These are phyloP conservation scores for Diplodia seriata DNA, from an alignment of 2,329 filamentous ascomycete species.

Conservation along the genomic window DNA sequence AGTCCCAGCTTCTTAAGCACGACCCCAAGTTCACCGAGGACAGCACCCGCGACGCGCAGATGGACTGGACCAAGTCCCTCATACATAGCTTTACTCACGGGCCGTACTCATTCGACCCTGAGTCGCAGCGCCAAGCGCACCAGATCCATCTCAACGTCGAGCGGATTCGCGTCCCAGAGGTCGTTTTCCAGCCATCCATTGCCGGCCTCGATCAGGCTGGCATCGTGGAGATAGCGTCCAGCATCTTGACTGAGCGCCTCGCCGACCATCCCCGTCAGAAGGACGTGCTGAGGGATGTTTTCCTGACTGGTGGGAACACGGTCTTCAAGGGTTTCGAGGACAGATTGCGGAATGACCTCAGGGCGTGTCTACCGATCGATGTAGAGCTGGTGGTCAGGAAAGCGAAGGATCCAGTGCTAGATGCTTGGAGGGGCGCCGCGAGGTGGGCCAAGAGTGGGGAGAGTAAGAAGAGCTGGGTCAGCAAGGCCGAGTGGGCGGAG, in stretches of 20 bases:
- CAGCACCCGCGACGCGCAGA: slow-evolving; percentile 88
- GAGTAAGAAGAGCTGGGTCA: slow-evolving; percentile 72
- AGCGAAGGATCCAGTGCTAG: slow-evolving; percentile 77
- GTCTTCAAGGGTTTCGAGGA: slow-evolving; percentile 88
- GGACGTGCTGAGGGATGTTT: slow-evolving; percentile 82
- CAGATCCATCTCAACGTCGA: slow-evolving; percentile 97
- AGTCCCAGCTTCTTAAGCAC: slow-evolving; percentile 83
- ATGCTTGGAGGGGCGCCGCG: slow-evolving; percentile 94
- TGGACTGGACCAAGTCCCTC: slow-evolving; percentile 92
- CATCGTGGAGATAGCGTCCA: slow-evolving; percentile 87
- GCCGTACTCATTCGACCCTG: slow-evolving; percentile 81
- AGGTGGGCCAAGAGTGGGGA: slow-evolving; percentile 73
- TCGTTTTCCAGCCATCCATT: slow-evolving; percentile 90
- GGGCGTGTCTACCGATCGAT: slow-evolving; percentile 73
- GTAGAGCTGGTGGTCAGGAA: slow-evolving; percentile 72
- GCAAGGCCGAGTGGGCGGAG: slow-evolving; percentile 83
- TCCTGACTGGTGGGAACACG: slow-evolving; percentile 92
- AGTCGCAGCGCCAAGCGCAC: slow-evolving; percentile 79
- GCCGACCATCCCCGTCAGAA: slow-evolving; percentile 63
- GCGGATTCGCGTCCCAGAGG: slow-evolving; percentile 90
- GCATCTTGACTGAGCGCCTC: slow-evolving; percentile 86
- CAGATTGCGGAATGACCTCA: slow-evolving; percentile 74
- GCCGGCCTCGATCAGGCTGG: slow-evolving; percentile 93
- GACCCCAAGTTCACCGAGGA: slow-evolving; percentile 91
- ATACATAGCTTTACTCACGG: slow-evolving; percentile 90